Base-by-base conservation (phyloP, 1,139 yeast genomes). In the Zygosaccharomyces sapae region DNA sequence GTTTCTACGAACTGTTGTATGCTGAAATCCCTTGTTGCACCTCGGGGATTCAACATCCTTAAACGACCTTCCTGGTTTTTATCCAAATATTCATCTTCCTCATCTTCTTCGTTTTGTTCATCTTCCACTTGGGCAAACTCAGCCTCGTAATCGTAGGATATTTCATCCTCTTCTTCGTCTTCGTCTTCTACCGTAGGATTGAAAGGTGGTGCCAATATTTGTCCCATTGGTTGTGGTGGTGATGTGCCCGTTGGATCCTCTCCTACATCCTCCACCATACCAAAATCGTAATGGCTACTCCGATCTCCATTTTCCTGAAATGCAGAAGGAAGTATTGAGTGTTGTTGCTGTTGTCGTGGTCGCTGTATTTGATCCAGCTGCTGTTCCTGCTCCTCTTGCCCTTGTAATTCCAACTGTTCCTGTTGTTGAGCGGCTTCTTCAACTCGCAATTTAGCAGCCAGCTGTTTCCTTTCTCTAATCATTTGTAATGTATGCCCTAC, bases 1-100 rank as follows among this genome's bases (percentile, higher is more conserved):
- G 55, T 52, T 37, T 57, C 61, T 3, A 56, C 57, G 39, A 54
- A 56, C 35, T 57, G 61, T 43, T 56, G 58, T 9, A 55, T 52
- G 4, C 57, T 46, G 9, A 52, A 41, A 33, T 49, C 54, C 9
- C 54, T 41, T 16, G 30, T 41, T 3, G 41, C 27, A 3, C 46
- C 50, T 16, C 44, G 22, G 31, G 45, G 41, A 2, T 25, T 38
- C 22, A 35, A 38, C 13, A 35, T 38, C 13, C 38, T 43, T 16
- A 19, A 16, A 6, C 38, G 38, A 12, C 41, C 41, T 18, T 40
- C 38, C 20, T 25, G 31, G 9, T 41, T 36, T 10, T 24, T 37
- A 16, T 37, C 39, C 7, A 36, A 22, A 9, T 24, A n/a, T 22
- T 9, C 40, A 16, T 37, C 40, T n/a, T 47, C 52, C 8, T 22